These are phyloP conservation scores for Pyrenochaeta sp. DNA, from an alignment of 2,329 filamentous ascomycete species.

Conservation along the genomic window DNA sequence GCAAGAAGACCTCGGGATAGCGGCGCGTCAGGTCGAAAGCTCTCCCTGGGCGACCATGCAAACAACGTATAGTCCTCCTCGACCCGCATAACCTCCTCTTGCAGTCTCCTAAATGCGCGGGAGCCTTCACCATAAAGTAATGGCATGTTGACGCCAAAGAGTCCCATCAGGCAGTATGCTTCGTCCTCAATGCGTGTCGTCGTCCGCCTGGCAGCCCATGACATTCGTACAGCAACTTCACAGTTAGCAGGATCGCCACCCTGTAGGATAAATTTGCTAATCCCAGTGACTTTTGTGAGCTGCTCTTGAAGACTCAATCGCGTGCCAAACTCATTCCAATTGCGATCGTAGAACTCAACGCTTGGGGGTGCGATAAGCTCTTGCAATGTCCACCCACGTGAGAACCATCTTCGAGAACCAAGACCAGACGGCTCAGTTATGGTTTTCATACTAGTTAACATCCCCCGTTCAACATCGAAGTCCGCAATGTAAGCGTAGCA, in stretches of 20 bases:
- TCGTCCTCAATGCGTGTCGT: neutral
- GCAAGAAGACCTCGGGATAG: neutral
- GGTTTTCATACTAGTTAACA: neutral
- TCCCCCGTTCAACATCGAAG: neutral
- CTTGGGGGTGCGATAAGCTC: conserved; percentile 8
- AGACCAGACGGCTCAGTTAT: neutral
- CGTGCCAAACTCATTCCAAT: conserved; percentile 10
- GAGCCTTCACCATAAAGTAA: neutral
- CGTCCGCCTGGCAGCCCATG: neutral
- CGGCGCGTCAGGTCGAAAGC: neutral
- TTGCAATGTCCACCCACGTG: conserved; percentile 5
- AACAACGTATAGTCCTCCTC: neutral
- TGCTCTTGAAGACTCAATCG: conserved; percentile 5
- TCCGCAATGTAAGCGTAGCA: conserved; percentile 6
- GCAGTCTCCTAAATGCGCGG: neutral
- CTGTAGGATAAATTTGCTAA: neutral
- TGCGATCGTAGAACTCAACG: conserved; percentile 18
- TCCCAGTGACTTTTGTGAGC: conserved; percentile 10
- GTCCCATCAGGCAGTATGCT: neutral
- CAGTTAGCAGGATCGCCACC: neutral
- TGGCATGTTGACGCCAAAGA: neutral
- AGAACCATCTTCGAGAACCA: conserved; percentile 2
- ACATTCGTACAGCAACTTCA: neutral
- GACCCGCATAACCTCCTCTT: neutral
- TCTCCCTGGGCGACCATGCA: neutral